Evolutionary conservation across 192 early-diverging fungal species (phyloP).

Genomic region (Coemansia sp.): DNA sequence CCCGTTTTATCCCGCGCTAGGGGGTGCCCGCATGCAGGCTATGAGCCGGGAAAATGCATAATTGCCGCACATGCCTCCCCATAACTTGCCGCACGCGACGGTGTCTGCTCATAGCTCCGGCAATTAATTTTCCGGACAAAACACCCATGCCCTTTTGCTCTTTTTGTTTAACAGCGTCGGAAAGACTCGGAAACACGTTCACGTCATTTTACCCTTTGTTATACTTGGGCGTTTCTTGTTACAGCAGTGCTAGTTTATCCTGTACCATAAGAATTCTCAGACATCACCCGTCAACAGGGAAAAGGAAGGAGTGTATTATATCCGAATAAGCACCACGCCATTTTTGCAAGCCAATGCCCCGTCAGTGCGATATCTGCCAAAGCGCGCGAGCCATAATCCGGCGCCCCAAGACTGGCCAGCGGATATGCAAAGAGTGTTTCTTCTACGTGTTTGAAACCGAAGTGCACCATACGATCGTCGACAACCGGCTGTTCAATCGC

Average conservation of each 20-base stretch:
- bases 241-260: no score
- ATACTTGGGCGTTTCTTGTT: no score
- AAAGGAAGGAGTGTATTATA: no score
- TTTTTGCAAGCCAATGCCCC: slow-evolving; percentile 50
- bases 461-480: slow-evolving; percentile 87
- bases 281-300: no score
- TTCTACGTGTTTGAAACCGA: slow-evolving; percentile 90
- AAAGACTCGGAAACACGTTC: no score
- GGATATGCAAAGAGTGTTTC: slow-evolving; percentile 90
- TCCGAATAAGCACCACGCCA: neutral
- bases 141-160: no score
- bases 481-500: slow-evolving; percentile 76
- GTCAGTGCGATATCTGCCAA: slow-evolving; percentile 71
- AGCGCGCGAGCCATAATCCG: slow-evolving; percentile 76
- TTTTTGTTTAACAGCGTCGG: no score
- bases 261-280: no score
- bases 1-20: neutral
- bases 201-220: no score
- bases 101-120: neutral
- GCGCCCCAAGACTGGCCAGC: slow-evolving; percentile 88
- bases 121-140: no score
- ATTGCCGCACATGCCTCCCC: neutral
- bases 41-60: neutral
- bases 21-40: neutral
- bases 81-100: neutral